Evolutionary conservation across 805 yeast species (phyloP), one percentile per base, ranked within the genome.

Genomic region (Ogataea nakhonphanomensis): DNA sequence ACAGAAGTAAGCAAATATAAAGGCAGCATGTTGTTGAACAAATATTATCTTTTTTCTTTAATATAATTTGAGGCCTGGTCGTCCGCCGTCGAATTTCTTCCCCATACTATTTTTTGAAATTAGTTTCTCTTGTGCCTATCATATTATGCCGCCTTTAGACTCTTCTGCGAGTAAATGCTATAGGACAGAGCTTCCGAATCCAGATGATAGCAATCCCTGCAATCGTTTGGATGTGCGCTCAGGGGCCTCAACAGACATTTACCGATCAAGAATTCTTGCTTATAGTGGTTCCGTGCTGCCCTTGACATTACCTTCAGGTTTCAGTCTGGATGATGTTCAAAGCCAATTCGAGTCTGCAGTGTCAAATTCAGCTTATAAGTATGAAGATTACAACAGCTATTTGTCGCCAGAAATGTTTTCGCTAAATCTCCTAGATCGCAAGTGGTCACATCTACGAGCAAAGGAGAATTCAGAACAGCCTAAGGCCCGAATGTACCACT

Each of bases 1-100:
- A 96, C 87, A 41, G 96, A 84, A 39, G 95, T 89, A 56, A 93
- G 74, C 46, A 93, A 73, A 53, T 89, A 90, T 55, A 93, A 71
- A 31, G 99, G 99, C 46, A 93, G 78, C 99, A 60, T 84, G 35
- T 12, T 43, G 33, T 33, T 28, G 36, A 31, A 22, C 17, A 24
- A 15, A 33, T 25, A 15, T 14, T n/a, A 13, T 24, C 25, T 30
- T 30, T 26, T 7, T 23, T n/a, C 12, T 20, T 37, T 31, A 22
- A 25, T 25, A 26, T 12, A 22, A 25, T 23, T 28, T 22, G 12
- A 10, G 35, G 25, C 17, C 15, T 15, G 15, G 37, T 33, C 42
- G 36, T 32, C 26, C 37, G 33, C 36, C 29, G 7, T 9, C 33
- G 24, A 10, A 30, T 25, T 25, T 26, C 15, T 38, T 38, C 42